A percentile compares a stretch with the other conserved stretches of the same genome.
These are phyloP conservation scores for Cotoneaster glaucophyllus DNA, from an alignment of 306 rosid species.

Conservation along the genomic window DNA sequence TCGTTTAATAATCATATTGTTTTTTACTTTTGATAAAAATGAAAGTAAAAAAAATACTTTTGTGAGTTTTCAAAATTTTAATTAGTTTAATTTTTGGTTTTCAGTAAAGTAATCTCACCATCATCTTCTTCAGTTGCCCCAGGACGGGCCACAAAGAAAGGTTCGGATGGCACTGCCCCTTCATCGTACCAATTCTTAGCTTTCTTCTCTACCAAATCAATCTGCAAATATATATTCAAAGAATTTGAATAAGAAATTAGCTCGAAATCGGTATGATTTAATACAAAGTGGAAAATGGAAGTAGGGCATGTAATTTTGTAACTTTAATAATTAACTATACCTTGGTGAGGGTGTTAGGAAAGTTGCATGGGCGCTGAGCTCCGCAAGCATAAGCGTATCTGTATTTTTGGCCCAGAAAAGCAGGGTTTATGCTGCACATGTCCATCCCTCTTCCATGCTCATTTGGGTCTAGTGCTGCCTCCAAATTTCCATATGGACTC, in stretches of 20 bases:
- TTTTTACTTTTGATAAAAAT: too few species aligned
- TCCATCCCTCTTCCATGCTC: conserved; percentile 94
- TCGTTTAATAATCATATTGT: too few species aligned
- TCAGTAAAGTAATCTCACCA: conserved; percentile 32
- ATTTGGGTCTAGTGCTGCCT: conserved; percentile 77
- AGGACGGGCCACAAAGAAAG: conserved; percentile 80
- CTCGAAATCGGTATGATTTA: not conserved
- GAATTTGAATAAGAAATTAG: not conserved
- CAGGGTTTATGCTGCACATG: conserved; percentile 92
- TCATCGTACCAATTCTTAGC: conserved; percentile 82
- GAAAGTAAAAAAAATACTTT: too few species aligned
- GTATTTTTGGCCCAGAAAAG: conserved; percentile 59
- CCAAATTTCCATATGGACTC: conserved; percentile 57
- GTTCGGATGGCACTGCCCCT: conserved; percentile 86
- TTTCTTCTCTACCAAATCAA: conserved; percentile 55
- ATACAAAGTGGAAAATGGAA: not conserved
- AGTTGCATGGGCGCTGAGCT: conserved; percentile 92
- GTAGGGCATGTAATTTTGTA: not conserved
- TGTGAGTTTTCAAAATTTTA: not conserved
- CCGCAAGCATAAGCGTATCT: conserved; percentile 95
- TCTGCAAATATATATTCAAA: conserved; percentile 26
- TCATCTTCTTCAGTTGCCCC: conserved; percentile 93
- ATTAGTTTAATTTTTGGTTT: not conserved
- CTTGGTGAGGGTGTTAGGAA: conserved; percentile 94
- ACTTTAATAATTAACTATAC: conserved; percentile 10